phyloP scores from a whole-genome alignment of 192 early-diverging fungal genomes.

The Coemansia furcata region DNA sequence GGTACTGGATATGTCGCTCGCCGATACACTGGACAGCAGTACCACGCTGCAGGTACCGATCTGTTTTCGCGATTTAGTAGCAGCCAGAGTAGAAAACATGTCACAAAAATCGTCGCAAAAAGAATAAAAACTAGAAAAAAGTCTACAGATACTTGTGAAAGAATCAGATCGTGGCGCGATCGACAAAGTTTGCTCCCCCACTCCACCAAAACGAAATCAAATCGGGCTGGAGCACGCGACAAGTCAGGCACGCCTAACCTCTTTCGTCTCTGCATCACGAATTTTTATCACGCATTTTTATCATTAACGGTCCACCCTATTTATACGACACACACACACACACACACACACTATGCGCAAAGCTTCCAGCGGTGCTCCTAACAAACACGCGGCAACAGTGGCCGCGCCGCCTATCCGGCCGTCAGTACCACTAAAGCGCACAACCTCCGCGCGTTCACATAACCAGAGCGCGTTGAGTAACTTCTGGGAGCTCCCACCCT shows the following conservation, averaged over 20 bases:
- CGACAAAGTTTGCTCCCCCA: neutral
- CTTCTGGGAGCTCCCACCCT: constrained; percentile 11
- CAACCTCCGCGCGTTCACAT: neutral
- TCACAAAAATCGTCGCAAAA: neutral
- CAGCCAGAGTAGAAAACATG: neutral
- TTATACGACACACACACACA: neutral
- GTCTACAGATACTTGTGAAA: neutral
- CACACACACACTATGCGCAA: neutral
- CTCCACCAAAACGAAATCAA: neutral
- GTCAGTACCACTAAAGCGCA: neutral
- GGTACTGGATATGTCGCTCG: neutral
- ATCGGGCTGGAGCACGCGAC: neutral
- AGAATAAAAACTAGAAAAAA: neutral
- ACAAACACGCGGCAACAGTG: neutral
- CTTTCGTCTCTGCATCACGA: neutral
- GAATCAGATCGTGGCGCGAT: neutral
- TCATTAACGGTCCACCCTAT: neutral
- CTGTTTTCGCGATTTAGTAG: neutral
- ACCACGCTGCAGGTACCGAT: neutral
- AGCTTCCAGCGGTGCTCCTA: neutral
- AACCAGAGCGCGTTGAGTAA: constrained; percentile 9
- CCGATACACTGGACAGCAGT: neutral
- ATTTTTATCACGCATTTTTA: neutral
- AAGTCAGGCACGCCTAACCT: neutral
- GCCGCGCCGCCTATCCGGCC: neutral